A percentile compares a stretch with the other conserved stretches of the same genome.
These are phyloP conservation scores for Pelargonium fulgidum DNA, from an alignment of 441 rosid species.

Conservation along the genomic window DNA sequence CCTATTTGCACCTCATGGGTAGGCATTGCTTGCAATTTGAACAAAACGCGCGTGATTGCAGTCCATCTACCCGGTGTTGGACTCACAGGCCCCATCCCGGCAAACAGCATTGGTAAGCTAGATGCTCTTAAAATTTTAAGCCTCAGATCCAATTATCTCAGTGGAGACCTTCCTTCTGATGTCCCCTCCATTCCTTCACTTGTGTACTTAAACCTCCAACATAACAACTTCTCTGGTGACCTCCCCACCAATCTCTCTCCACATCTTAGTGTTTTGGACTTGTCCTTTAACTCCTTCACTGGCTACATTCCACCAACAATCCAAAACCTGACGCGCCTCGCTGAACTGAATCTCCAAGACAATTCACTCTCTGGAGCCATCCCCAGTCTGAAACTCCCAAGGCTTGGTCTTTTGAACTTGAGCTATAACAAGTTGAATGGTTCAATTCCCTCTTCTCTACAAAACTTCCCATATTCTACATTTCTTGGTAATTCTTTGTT, in stretches of 20 bases:
- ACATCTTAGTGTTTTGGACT: slow-evolving; percentile 39
- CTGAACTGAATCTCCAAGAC: slow-evolving; percentile 34
- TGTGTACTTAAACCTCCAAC: slow-evolving; percentile 43
- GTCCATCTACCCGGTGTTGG: slow-evolving; percentile 55
- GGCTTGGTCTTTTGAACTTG: slow-evolving; percentile 38
- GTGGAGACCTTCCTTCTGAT: slow-evolving; percentile 45
- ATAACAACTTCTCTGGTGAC: slow-evolving; percentile 43
- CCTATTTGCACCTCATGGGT: slow-evolving; percentile 51
- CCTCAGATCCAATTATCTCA: slow-evolving; percentile 51
- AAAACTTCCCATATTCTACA: slow-evolving; percentile 31
- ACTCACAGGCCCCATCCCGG: slow-evolving; percentile 43
- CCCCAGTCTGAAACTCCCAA: slow-evolving; percentile 35
- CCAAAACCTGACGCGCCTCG: slow-evolving; percentile 32
- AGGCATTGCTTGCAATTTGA: slow-evolving; percentile 41
- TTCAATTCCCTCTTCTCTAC: slow-evolving; percentile 38
- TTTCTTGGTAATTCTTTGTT: slow-evolving; percentile 44
- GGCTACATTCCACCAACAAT: slow-evolving; percentile 38
- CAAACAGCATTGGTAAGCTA: slow-evolving; percentile 38
- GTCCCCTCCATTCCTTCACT: slow-evolving; percentile 45
- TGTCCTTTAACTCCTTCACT: slow-evolving; percentile 51
- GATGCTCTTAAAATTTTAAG: slow-evolving; percentile 45
- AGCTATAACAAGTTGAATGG: slow-evolving; percentile 45
- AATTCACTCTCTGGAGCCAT: slow-evolving; percentile 45
- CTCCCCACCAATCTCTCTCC: slow-evolving; percentile 28
- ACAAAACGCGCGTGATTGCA: slow-evolving; percentile 31